Conservation (phyloP, 257 asterid genomes). For the Petrea volubilis region DNA sequence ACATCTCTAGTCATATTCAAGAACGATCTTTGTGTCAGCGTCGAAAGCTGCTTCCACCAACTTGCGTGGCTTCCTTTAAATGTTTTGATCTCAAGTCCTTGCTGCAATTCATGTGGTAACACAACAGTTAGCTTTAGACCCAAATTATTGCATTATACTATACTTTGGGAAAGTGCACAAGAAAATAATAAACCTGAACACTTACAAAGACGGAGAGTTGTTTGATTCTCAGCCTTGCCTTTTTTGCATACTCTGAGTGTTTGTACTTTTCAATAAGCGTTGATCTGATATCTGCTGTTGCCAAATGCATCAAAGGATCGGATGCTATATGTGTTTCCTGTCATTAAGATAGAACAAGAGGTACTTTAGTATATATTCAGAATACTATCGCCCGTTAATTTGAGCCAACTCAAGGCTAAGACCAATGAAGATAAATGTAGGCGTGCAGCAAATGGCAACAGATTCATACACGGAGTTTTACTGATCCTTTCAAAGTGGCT, state of each 20-base stretch:
- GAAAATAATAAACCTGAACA: neutral
- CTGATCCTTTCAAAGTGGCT: slow-evolving; percentile 82
- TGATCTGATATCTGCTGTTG: slow-evolving; percentile 76
- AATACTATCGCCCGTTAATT: no score
- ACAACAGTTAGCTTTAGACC: neutral
- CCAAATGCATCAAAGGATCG: slow-evolving; percentile 73
- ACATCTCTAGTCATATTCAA: slow-evolving; percentile 79
- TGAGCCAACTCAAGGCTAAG: no score
- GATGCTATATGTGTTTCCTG: slow-evolving; percentile 54
- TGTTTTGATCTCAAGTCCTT: slow-evolving; percentile 55
- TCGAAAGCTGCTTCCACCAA: slow-evolving; percentile 81
- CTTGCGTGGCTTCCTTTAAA: slow-evolving; percentile 86
- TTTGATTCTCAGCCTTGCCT: slow-evolving; percentile 43
- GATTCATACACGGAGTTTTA: slow-evolving; percentile 64
- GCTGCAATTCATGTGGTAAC: slow-evolving; percentile 43
- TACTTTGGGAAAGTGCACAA: neutral
- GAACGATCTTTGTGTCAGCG: slow-evolving; percentile 76
- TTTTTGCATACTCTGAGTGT: slow-evolving; percentile 58
- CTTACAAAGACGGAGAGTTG: slow-evolving; percentile 62
- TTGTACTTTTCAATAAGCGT: slow-evolving; percentile 65
- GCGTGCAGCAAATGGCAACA: neutral
- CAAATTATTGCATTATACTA: neutral
- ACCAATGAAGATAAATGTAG: no score
- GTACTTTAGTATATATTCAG: neutral
- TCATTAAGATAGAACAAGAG: neutral